Evolutionary conservation across 2,329 filamentous ascomycete genomes (phyloP), one percentile per base, ranked within the genome.

Genomic region (Falciphora oryzae): DNA sequence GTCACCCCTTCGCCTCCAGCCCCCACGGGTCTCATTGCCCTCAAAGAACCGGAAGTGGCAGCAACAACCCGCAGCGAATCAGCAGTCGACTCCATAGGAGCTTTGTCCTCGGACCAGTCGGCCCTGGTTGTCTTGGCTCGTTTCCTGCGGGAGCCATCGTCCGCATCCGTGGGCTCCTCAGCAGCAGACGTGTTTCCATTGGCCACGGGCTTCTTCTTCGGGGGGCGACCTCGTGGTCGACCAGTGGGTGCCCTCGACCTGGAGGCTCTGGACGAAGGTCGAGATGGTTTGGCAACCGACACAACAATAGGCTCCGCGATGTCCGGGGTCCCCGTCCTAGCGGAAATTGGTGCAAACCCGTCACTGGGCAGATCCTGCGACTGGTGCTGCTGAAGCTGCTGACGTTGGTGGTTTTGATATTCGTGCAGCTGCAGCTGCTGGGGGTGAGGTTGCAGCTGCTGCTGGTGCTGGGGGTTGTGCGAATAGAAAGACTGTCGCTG

Each of bases 41-140:
- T 90, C 65, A 98, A 83, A 6, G 93, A 97, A 57, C 92, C 92
- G 59, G 93, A 90, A 22, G 91, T 96, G 73, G 92, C 96, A 60
- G 94, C 94, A 66, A 91, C 89, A n/a, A 97, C 92, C 61, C 93
- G 86, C 31, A 98, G 80, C 4, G 92, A 96, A 61, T 95, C 92
- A 13, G 88, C 85, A 35, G 87, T 88, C 56, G 85, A 83, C 63
- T 89, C 90, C 70, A 97, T 90, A 28, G 85, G 86, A 67, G 83
- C 85, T 69, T 86, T 89, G 66, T 11, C 65, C 59, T 65, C 70
- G 70, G 69, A 71, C 62, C 62, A 76, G 62, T 88, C 87, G n/a
- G 87, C 87, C 78, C 88, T 89, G 27, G 87, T 92, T 29, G 89
- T 85, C 72, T 92, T 95, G 44, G 89, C 93, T 71, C 93, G 85